phyloP scores from a whole-genome alignment of 352 stramenopile species.

The Phytophthora citricola region DNA sequence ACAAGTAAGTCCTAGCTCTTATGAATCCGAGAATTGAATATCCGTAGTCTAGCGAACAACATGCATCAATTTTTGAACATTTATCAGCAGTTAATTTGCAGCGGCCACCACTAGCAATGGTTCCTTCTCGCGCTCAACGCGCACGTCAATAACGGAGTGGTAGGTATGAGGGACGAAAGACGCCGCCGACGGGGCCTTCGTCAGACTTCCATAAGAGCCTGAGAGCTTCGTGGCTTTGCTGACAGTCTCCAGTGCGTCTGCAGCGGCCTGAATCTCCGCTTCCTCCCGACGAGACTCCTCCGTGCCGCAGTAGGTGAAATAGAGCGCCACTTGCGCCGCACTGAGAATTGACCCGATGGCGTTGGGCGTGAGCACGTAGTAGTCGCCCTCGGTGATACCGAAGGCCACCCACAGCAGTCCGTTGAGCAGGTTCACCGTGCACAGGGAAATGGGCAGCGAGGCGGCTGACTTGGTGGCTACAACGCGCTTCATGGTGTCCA shows the following conservation, averaged over 20 bases:
- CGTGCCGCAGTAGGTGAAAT: conserved; percentile 46
- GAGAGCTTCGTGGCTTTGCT: conserved; percentile 17
- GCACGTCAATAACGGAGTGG: conserved; percentile 21
- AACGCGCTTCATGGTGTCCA: conserved; percentile 54
- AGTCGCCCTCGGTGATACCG: conserved; percentile 45
- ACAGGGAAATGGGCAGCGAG: conserved; percentile 56
- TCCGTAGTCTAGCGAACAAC: conserved; percentile 13
- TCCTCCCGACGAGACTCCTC: conserved; percentile 30
- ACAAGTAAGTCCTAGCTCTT: conserved; percentile 11
- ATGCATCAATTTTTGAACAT: conserved; percentile 10
- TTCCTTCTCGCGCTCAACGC: conserved; percentile 27
- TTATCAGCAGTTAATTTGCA: conserved; percentile 28
- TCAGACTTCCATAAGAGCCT: conserved; percentile 30
- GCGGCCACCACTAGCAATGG: conserved; percentile 28
- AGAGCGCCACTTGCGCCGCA: conserved; percentile 48
- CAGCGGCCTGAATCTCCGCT: conserved; percentile 22
- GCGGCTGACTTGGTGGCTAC: conserved; percentile 51
- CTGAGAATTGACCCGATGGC: conserved; percentile 51
- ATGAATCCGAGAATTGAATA: not conserved
- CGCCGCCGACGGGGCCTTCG: not conserved
- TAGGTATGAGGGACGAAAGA: conserved; percentile 17
- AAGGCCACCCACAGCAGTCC: conserved; percentile 59
- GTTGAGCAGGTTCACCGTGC: conserved; percentile 51
- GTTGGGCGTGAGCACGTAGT: conserved; percentile 49
- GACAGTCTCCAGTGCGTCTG: conserved; percentile 16